phyloP scores from a whole-genome alignment of 202 grass and related monocot genomes.

The Brachypodium distachyon region DNA sequence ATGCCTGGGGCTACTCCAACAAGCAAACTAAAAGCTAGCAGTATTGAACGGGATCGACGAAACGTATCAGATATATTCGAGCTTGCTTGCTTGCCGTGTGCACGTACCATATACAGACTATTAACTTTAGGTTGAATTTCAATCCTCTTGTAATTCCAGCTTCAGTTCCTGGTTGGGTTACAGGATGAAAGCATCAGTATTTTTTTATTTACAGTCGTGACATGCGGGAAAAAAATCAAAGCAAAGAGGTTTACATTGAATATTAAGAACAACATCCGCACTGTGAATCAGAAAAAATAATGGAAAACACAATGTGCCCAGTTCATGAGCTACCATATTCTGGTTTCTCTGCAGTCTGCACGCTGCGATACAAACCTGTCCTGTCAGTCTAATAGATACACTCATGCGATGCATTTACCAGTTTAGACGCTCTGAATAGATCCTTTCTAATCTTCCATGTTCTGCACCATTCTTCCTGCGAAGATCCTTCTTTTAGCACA shows the following conservation, averaged over 20 bases:
- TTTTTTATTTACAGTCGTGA: no score
- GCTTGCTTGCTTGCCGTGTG: background rate
- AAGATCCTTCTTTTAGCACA: background rate
- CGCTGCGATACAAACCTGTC: background rate
- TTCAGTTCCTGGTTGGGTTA: no score
- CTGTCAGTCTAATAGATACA: background rate
- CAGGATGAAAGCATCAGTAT: no score
- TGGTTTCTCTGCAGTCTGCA: background rate
- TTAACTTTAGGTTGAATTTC: no score
- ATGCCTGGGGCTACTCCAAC: background rate
- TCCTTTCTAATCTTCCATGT: background rate
- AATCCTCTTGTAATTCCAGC: no score
- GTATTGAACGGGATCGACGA: background rate
- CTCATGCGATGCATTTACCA: background rate
- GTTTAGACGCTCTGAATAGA: background rate
- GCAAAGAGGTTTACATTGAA: no score
- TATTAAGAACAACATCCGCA: no score
- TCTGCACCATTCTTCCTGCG: background rate
- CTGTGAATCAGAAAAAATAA: no score
- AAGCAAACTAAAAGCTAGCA: background rate
- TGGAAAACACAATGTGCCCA: background rate
- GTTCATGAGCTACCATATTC: background rate
- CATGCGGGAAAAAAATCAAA: no score
- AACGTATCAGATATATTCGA: background rate
- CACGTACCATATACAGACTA: no score